Conservation (phyloP, 1,139 yeast genomes). For the Lodderomyces orthopsilosis region DNA sequence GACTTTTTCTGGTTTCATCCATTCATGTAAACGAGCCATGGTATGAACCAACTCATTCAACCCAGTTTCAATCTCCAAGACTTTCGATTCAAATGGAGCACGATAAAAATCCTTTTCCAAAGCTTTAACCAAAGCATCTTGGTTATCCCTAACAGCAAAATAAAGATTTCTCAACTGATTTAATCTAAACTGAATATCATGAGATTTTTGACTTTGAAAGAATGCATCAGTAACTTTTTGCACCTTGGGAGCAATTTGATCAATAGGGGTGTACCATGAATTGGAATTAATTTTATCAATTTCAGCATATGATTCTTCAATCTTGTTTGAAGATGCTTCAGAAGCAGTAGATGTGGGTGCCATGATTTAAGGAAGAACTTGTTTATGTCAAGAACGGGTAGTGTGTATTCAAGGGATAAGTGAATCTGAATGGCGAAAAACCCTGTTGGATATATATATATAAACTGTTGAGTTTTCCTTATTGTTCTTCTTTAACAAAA, state of each 20-base stretch:
- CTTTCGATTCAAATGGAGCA: slow-evolving; percentile 55
- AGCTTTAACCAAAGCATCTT: slow-evolving; percentile 55
- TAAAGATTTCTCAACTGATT: slow-evolving; percentile 67
- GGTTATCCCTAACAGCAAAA: slow-evolving; percentile 62
- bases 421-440: too few species aligned
- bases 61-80: slow-evolving; percentile 53
- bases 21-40: slow-evolving; percentile 56
- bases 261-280: slow-evolving; percentile 44
- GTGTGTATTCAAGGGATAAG: too few species aligned
- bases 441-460: too few species aligned
- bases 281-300: slow-evolving; percentile 5
- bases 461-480: too few species aligned
- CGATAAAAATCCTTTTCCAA: slow-evolving; percentile 66
- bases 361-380: too few species aligned
- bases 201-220: slow-evolving; percentile 47
- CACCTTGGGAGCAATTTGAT: slow-evolving; percentile 50
- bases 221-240: slow-evolving; percentile 41
- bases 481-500: too few species aligned
- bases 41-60: slow-evolving; percentile 58
- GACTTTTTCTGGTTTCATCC: slow-evolving; percentile 58
- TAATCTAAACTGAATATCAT: slow-evolving; percentile 55
- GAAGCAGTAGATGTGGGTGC: slow-evolving; percentile 4
- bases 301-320: slow-evolving; percentile 13
- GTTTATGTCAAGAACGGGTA: too few species aligned
- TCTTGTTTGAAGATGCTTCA: slow-evolving; percentile 7